Evolutionary conservation across 371 early-diverging fungal species (phyloP).

Genomic region (Circinella umbellata): DNA sequence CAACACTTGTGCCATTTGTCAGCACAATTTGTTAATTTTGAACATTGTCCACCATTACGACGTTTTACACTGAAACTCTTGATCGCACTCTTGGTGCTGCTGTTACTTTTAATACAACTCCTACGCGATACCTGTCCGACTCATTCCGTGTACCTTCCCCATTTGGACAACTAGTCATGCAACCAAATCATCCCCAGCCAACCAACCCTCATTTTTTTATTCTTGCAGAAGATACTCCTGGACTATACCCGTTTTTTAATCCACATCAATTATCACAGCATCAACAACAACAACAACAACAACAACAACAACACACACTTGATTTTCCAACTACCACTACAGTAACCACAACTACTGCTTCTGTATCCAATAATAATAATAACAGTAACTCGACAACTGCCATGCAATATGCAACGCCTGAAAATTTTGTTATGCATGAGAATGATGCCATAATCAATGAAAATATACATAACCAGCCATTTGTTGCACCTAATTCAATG

Average conservation of each 20-base stretch:
- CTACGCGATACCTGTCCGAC: conserved; percentile 2
- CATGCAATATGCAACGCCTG: background rate
- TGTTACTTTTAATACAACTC: background rate
- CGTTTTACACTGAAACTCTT: background rate
- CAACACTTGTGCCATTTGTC: no score
- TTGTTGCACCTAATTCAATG: background rate
- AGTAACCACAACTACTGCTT: conserved; percentile 6
- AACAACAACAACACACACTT: background rate
- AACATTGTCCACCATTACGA: conserved; percentile 1
- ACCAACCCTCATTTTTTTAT: conserved; percentile 2
- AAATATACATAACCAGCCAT: background rate
- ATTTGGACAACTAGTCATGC: conserved; percentile 9
- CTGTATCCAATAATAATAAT: no score
- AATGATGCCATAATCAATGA: conserved; percentile 1
- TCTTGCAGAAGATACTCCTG: background rate
- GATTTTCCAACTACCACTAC: background rate
- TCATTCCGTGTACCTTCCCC: conserved; percentile 8
- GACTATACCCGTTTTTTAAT: background rate
- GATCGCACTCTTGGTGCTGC: background rate
- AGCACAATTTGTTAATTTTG: no score
- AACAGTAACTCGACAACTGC: background rate
- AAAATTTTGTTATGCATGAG: conserved; percentile 8
- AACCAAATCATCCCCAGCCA: background rate
- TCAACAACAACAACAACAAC: background rate
- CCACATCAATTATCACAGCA: background rate